Percentiles rank a stretch among this genome's conserved stretches.
Evolutionary conservation across 805 yeast species (phyloP).

Genomic region (Pichia occidentalis): DNA sequence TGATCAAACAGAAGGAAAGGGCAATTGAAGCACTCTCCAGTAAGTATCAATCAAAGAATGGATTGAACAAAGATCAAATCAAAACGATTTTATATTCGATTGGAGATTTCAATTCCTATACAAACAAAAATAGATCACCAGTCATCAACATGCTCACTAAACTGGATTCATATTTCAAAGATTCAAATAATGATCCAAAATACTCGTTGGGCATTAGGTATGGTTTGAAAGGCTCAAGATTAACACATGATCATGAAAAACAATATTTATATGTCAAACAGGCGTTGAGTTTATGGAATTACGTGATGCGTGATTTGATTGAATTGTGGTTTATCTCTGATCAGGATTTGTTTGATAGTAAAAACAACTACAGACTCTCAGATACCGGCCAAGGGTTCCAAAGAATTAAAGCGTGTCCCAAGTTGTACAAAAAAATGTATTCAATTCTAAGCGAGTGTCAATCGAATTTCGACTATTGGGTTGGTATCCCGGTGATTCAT

Average conservation of each 20-base stretch:
- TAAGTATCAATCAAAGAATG: slow-evolving; percentile 37
- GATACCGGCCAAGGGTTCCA: slow-evolving; percentile 81
- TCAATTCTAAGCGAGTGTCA: slow-evolving; percentile 61
- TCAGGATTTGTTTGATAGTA: slow-evolving; percentile 54
- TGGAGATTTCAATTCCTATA: slow-evolving; percentile 71
- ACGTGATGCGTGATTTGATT: slow-evolving; percentile 72
- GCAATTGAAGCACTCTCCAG: slow-evolving; percentile 56
- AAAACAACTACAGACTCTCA: slow-evolving; percentile 47
- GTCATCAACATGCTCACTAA: slow-evolving; percentile 55
- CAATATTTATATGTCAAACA: slow-evolving; percentile 73
- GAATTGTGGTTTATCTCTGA: slow-evolving; percentile 74
- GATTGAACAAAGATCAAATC: slow-evolving; percentile 52
- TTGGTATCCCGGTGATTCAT: slow-evolving; percentile 76
- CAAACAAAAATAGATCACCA: slow-evolving; percentile 63
- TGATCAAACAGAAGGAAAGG: slow-evolving; percentile 60
- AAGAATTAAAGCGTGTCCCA: slow-evolving; percentile 69
- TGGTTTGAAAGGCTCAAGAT: slow-evolving; percentile 63
- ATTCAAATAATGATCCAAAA: slow-evolving; percentile 22
- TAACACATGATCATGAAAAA: slow-evolving; percentile 66
- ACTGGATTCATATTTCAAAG: slow-evolving; percentile 40
- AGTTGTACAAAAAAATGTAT: slow-evolving; percentile 64
- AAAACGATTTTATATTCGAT: slow-evolving; percentile 68
- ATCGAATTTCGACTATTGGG: slow-evolving; percentile 57
- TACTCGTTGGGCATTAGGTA: slow-evolving; percentile 56
- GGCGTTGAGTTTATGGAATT: slow-evolving; percentile 68